Percentiles rank a stretch among this genome's conserved stretches.
Evolutionary conservation across 768 basidiomycete genomes (phyloP).

Genomic region (Termitomyces sp.): DNA sequence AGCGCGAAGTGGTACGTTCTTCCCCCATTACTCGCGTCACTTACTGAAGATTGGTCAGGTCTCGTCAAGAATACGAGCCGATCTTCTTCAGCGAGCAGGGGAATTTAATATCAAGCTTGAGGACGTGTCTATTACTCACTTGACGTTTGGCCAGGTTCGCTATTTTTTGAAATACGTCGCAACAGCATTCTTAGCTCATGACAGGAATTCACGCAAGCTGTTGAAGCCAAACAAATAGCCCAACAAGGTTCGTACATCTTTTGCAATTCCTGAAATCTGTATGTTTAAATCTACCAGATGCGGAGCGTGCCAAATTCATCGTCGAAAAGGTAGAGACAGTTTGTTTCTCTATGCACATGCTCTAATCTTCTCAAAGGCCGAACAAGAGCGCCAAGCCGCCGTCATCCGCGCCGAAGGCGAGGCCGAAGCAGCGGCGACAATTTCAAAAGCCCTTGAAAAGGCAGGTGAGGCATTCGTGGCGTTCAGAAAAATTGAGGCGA

Average conservation of each 20-base stretch:
- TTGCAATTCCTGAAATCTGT: neutral
- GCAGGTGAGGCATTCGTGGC: constrained; percentile 96
- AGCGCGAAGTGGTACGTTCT: constrained; percentile 85
- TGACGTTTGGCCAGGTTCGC: constrained; percentile 80
- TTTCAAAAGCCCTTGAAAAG: constrained; percentile 85
- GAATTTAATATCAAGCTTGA: constrained; percentile 96
- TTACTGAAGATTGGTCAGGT: constrained; percentile 42
- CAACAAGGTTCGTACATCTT: constrained; percentile 73
- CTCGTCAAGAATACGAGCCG: constrained; percentile 87
- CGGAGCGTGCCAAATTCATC: constrained; percentile 97
- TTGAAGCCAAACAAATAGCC: constrained; percentile 99
- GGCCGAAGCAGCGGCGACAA: constrained; percentile 93
- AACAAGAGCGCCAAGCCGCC: constrained; percentile 98
- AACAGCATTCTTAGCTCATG: neutral
- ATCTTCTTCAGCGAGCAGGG: constrained; percentile 87
- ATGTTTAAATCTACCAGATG: constrained; percentile 49
- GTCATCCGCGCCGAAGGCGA: constrained; percentile 98
- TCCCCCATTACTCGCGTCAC: neutral
- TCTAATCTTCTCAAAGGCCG: constrained; percentile 54
- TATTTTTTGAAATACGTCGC: constrained; percentile 2
- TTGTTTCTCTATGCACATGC: neutral
- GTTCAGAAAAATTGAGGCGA: constrained; percentile 94
- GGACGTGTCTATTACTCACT: constrained; percentile 94
- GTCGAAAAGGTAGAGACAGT: constrained; percentile 78
- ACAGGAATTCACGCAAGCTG: constrained; percentile 95